Base-by-base conservation (phyloP, 371 early-diverging fungal species). In the Apophysomyces elegans region DNA sequence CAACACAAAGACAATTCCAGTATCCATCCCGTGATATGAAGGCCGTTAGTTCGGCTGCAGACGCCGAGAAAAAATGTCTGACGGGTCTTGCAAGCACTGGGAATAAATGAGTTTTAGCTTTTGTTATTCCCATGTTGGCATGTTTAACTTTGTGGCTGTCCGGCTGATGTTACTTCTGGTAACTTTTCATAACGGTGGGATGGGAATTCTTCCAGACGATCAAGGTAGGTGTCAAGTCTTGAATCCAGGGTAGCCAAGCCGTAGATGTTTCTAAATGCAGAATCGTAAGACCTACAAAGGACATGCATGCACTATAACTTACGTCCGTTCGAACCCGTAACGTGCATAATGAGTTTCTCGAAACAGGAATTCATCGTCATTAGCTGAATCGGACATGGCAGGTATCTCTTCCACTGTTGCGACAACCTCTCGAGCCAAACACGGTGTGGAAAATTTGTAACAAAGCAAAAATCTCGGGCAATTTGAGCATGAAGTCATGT, bases 291-390 rank as follows among this genome's bases (percentile, higher is more conserved):
- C 14, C 35, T 32, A 12, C 37, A 56, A 58, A 37, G 26, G 3
- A 47, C 16, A 6, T n/a, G 21, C 32, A n/a, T 0, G 13, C 2
- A 50, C 21, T 26, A 21, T 50, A 45, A 1, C 59, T 74, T 79
- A 80, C 83, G 83, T 83, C 71, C 83, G 62, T 54, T 79, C 83
- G 54, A 67, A 71, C 0, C 77, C 79, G 58, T 74, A 80, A n/a
- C 84, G 72, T 50, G 83, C 78, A 66, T 79, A 82, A 43, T 82
- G 83, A 0, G 80, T 82, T 66, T 82, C 83, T 39, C 70, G 70
- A 61, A 79, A 82, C 9, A 82, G 56, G 12, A 67, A 59, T 58
- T 78, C 72, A 46, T 78, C 79, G 37, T 64, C 71, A 59, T 21
- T 50, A 9, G 21, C n/a, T 21, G 54, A 50, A 7, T 63, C 63